Percentiles rank a stretch among this genome's conserved stretches.
phyloP scores from a whole-genome alignment of 2,329 filamentous ascomycete species.

The Fusarium sambucinum region DNA sequence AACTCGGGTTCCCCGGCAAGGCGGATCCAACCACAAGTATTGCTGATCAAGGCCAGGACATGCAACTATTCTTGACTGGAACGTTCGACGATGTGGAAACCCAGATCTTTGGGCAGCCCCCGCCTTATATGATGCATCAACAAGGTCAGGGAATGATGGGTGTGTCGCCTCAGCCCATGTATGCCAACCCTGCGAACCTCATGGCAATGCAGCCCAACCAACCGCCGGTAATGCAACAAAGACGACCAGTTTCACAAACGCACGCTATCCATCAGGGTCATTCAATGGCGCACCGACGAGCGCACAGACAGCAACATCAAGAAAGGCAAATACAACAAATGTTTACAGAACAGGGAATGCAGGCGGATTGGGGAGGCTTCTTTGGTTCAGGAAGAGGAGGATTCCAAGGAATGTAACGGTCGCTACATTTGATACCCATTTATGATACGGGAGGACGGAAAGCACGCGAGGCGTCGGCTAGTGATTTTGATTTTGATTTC shows the following conservation, averaged over 20 bases:
- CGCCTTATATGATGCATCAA: conserved; percentile 73
- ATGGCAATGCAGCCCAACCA: conserved; percentile 56
- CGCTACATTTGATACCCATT: conserved; percentile 56
- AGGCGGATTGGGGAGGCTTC: conserved; percentile 61
- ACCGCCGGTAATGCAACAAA: conserved; percentile 44
- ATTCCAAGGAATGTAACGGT: conserved; percentile 59
- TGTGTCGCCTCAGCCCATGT: conserved; percentile 58
- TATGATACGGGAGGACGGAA: conserved; percentile 48
- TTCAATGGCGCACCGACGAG: conserved; percentile 42
- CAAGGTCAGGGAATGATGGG: conserved; percentile 58
- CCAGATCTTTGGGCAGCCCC: conserved; percentile 77
- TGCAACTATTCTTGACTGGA: conserved; percentile 65
- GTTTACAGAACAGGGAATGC: conserved; percentile 61
- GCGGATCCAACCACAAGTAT: conserved; percentile 52
- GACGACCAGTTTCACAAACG: conserved; percentile 41
- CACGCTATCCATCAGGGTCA: conserved; percentile 46
- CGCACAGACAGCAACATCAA: conserved; percentile 50
- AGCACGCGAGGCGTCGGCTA: conserved; percentile 46
- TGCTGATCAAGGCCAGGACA: conserved; percentile 52
- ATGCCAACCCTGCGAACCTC: conserved; percentile 56
- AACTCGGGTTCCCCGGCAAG: conserved; percentile 60
- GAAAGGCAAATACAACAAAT: conserved; percentile 63
- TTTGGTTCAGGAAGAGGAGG: conserved; percentile 59
- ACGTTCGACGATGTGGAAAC: conserved; percentile 77
- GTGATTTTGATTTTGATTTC: conserved; percentile 42